Conservation (phyloP, 768 basidiomycete genomes). For the Steccherinum ochraceum region DNA sequence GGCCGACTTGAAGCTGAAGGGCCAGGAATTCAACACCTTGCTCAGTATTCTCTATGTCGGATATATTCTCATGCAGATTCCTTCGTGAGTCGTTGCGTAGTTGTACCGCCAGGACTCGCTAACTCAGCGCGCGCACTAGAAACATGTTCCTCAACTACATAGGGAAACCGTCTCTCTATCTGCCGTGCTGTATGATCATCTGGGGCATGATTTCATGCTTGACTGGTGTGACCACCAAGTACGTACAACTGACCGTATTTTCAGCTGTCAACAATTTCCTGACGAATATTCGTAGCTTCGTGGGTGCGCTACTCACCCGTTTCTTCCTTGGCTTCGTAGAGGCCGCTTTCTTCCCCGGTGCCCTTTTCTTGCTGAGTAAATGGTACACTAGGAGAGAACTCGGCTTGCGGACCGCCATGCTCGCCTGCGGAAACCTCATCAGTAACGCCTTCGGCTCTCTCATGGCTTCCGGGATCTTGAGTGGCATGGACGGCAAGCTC, state of each 20-base stretch:
- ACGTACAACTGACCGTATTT: slow-evolving; percentile 10
- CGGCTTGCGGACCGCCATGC: slow-evolving; percentile 58
- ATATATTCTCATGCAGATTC: slow-evolving; percentile 76
- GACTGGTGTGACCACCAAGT: slow-evolving; percentile 29
- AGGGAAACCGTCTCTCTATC: slow-evolving; percentile 62
- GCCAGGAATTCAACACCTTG: slow-evolving; percentile 58
- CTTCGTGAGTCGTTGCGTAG: slow-evolving; percentile 42
- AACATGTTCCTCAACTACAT: slow-evolving; percentile 67
- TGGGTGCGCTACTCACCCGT: slow-evolving; percentile 57
- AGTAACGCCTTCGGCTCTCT: slow-evolving; percentile 80
- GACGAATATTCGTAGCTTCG: slow-evolving; percentile 35
- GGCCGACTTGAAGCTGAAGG: slow-evolving; percentile 55
- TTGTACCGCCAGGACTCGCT: background rate
- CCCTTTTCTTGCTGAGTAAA: slow-evolving; percentile 55
- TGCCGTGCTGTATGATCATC: slow-evolving; percentile 59
- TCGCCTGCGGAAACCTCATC: slow-evolving; percentile 68
- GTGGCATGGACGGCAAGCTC: slow-evolving; percentile 60
- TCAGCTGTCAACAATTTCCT: background rate
- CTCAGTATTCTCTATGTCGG: slow-evolving; percentile 65
- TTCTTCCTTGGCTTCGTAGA: slow-evolving; percentile 63
- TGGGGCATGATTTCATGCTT: slow-evolving; percentile 53
- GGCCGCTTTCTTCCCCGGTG: slow-evolving; percentile 67
- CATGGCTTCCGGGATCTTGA: slow-evolving; percentile 70
- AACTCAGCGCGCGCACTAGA: slow-evolving; percentile 27
- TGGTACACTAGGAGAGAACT: slow-evolving; percentile 74